phyloP scores from a whole-genome alignment of 2,329 filamentous ascomycete species.

The Pleurostoma richardsiae region DNA sequence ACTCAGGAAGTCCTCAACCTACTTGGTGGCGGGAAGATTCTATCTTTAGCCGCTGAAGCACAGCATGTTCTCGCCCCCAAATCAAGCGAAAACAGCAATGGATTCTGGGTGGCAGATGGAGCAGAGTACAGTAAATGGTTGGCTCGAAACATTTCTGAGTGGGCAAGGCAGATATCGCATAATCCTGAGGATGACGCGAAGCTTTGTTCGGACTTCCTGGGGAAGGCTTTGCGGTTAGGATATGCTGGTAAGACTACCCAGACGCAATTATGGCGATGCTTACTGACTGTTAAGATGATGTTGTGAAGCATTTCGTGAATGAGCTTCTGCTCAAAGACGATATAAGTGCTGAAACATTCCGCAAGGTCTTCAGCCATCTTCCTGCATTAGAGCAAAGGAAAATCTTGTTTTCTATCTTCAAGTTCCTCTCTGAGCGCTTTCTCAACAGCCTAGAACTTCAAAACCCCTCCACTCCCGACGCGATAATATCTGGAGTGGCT shows the following conservation, averaged over 20 bases:
- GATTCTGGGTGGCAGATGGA: slow-evolving; percentile 61
- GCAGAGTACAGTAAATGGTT: slow-evolving; percentile 67
- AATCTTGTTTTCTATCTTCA: slow-evolving; percentile 31
- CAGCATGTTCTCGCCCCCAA: slow-evolving; percentile 37
- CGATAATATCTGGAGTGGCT: slow-evolving; percentile 51
- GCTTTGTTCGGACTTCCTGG: slow-evolving; percentile 41
- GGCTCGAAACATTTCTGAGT: slow-evolving; percentile 54
- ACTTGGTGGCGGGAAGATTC: slow-evolving; percentile 42
- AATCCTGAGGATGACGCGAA: slow-evolving; percentile 29
- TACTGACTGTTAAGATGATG: slow-evolving; percentile 30
- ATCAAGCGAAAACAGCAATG: slow-evolving; percentile 17
- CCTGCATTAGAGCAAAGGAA: slow-evolving; percentile 38
- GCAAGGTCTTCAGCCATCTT: slow-evolving; percentile 26
- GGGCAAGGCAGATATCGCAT: slow-evolving; percentile 20
- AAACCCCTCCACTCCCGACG: slow-evolving; percentile 18
- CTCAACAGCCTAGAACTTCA: slow-evolving; percentile 29
- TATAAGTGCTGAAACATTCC: slow-evolving; percentile 19
- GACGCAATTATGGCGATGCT: background rate
- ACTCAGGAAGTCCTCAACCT: slow-evolving; percentile 38
- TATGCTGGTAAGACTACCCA: slow-evolving; percentile 54
- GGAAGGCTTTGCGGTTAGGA: slow-evolving; percentile 64
- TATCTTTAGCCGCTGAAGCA: slow-evolving; percentile 51
- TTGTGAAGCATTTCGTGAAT: slow-evolving; percentile 31
- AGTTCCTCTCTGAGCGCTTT: slow-evolving; percentile 38
- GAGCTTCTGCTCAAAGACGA: slow-evolving; percentile 24